Percentiles rank a stretch among this genome's conserved stretches.
Evolutionary conservation across 2,329 filamentous ascomycete species (phyloP).

Genomic region (Monosporascus sp.): DNA sequence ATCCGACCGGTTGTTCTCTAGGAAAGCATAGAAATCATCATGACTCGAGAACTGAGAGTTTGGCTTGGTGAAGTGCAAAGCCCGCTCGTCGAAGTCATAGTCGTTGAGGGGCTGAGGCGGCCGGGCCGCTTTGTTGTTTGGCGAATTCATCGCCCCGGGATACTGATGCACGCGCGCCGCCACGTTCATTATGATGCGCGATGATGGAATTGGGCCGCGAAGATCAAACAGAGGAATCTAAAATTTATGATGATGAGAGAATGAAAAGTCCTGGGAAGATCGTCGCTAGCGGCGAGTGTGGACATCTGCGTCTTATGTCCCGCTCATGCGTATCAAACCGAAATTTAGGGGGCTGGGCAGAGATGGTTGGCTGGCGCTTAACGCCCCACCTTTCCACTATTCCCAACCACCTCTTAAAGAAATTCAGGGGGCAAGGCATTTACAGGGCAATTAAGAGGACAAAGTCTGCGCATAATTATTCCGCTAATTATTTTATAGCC

Average conservation of each 20-base stretch:
- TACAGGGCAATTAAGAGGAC: no score
- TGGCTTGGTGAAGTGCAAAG: not conserved
- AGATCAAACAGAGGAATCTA: no score
- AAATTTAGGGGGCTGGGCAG: not conserved
- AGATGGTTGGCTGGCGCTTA: not conserved
- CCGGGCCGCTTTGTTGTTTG: not conserved
- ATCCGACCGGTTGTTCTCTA: not conserved
- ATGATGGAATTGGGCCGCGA: no score
- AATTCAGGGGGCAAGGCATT: not conserved
- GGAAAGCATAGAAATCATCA: not conserved
- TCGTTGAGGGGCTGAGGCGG: not conserved
- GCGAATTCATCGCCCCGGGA: not conserved
- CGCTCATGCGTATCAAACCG: not conserved
- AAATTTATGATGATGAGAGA: not conserved
- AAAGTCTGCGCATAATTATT: not conserved
- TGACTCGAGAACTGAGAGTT: not conserved
- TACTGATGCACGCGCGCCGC: not conserved
- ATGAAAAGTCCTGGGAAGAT: not conserved
- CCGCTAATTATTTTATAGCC: no score
- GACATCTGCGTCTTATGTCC: not conserved
- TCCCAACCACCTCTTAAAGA: not conserved
- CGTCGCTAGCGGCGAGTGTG: not conserved
- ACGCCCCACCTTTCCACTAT: not conserved
- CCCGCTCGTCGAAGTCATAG: not conserved
- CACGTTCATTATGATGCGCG: not conserved